These are phyloP conservation scores for Monosporozyma aerobia DNA, from an alignment of 805 yeast genomes.

Conservation along the genomic window DNA sequence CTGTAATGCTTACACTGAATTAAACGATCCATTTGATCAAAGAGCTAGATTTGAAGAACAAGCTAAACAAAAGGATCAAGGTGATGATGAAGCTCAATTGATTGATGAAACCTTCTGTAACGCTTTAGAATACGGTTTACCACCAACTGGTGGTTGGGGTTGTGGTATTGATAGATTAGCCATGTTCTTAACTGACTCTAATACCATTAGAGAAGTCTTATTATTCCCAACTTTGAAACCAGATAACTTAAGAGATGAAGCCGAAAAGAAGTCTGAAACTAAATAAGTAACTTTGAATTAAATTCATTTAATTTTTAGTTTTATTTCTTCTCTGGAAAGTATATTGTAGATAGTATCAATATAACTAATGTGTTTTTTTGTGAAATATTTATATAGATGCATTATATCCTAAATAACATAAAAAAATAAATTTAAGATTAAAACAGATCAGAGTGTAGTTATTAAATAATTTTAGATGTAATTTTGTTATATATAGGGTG, in stretches of 20 bases:
- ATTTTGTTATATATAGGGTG: not conserved
- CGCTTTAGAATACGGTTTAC: conserved; percentile 95
- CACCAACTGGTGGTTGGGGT: conserved; percentile 99
- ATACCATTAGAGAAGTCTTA: conserved; percentile 94
- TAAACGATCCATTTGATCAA: conserved; percentile 98
- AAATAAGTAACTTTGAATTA: not conserved
- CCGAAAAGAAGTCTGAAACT: conserved; percentile 14
- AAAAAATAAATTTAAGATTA: not conserved
- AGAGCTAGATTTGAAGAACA: conserved; percentile 97
- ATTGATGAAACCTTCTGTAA: conserved; percentile 95
- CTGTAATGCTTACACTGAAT: conserved; percentile 96
- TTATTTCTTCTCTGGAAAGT: not conserved
- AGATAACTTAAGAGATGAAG: conserved; percentile 41
- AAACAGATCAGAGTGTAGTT: not conserved
- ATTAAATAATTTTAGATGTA: not conserved
- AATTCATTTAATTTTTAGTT: not conserved
- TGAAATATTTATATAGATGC: not conserved
- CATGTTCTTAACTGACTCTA: conserved; percentile 94
- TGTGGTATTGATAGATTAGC: conserved; percentile 97
- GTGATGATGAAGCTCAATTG: conserved; percentile 98
- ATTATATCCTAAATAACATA: not conserved
- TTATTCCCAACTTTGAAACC: conserved; percentile 99
- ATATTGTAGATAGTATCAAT: not conserved
- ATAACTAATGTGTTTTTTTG: not conserved
- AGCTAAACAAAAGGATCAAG: conserved; percentile 96